These are phyloP conservation scores for Calonectria henricotiae DNA, from an alignment of 2,329 filamentous ascomycete genomes.

Conservation along the genomic window DNA sequence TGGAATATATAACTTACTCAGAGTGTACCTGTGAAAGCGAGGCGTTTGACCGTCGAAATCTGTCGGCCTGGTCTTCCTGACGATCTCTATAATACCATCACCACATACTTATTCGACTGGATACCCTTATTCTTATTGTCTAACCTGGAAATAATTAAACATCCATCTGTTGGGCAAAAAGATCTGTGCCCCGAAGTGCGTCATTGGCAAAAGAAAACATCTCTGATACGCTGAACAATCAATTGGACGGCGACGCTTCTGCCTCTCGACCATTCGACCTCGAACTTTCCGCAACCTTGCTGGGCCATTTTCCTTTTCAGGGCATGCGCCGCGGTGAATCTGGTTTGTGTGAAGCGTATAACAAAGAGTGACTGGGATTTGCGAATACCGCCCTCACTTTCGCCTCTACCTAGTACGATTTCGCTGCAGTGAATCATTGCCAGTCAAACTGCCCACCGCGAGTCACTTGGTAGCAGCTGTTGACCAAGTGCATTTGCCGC, in stretches of 20 bases:
- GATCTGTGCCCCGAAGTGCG: background rate
- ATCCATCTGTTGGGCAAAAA: background rate
- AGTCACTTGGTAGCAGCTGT: slow-evolving; percentile 14
- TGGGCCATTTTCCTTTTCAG: background rate
- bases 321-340: background rate
- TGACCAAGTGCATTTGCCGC: slow-evolving; percentile 2
- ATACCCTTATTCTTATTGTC: background rate
- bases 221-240: background rate
- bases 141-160: background rate
- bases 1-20: background rate
- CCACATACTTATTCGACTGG: background rate
- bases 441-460: background rate
- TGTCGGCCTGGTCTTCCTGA: slow-evolving; percentile 4
- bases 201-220: background rate
- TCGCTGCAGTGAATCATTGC: slow-evolving; percentile 19
- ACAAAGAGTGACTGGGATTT: slow-evolving; percentile 9
- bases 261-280: background rate
- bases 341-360: slow-evolving; percentile 9
- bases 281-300: background rate
- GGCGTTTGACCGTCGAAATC: slow-evolving; percentile 9
- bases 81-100: slow-evolving; percentile 9
- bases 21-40: background rate
- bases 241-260: background rate
- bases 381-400: background rate
- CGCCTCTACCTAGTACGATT: background rate